A percentile compares a stretch with the other conserved stretches of the same genome.
Conservation (phyloP, 2,329 filamentous ascomycete species). For the Pseudogymnoascus sp. region DNA sequence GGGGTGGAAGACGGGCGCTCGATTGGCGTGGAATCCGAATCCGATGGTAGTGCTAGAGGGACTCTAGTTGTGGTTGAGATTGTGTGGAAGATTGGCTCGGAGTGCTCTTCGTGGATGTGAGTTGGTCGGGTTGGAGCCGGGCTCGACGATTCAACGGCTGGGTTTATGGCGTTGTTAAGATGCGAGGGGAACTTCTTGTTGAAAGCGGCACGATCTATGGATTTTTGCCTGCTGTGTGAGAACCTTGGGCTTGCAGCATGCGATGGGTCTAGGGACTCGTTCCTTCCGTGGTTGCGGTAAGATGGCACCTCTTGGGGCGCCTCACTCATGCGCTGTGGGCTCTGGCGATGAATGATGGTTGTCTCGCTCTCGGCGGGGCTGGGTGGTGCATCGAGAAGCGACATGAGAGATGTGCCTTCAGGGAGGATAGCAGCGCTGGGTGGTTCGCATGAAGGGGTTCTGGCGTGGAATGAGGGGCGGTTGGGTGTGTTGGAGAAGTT, state of each 20-base stretch:
- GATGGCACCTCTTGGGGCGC: background rate
- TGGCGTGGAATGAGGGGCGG: slow-evolving; percentile 33
- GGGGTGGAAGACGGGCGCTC: slow-evolving; percentile 14
- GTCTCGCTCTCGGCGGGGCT: slow-evolving; percentile 12
- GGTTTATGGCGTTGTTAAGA: background rate
- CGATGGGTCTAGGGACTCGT: background rate
- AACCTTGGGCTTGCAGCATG: background rate
- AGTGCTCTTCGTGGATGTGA: slow-evolving; percentile 9
- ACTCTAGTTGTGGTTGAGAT: slow-evolving; percentile 27
- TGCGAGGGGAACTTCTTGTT: background rate
- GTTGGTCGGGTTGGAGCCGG: slow-evolving; percentile 19
- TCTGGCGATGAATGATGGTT: background rate
- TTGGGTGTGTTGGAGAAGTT: background rate
- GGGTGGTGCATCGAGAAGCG: slow-evolving; percentile 48
- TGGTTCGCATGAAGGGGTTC: slow-evolving; percentile 54
- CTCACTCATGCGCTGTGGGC: background rate
- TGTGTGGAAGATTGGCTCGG: slow-evolving; percentile 23
- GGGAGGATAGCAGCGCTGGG: slow-evolving; percentile 47
- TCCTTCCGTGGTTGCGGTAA: background rate
- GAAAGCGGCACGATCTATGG: background rate
- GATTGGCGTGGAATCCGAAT: slow-evolving; percentile 21
- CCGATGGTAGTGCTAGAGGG: slow-evolving; percentile 23
- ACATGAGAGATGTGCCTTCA: slow-evolving; percentile 49
- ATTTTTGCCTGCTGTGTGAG: background rate
- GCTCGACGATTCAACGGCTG: slow-evolving; percentile 10